Conservation (phyloP, 2,329 filamentous ascomycete species). For the Penicillium sp. region DNA sequence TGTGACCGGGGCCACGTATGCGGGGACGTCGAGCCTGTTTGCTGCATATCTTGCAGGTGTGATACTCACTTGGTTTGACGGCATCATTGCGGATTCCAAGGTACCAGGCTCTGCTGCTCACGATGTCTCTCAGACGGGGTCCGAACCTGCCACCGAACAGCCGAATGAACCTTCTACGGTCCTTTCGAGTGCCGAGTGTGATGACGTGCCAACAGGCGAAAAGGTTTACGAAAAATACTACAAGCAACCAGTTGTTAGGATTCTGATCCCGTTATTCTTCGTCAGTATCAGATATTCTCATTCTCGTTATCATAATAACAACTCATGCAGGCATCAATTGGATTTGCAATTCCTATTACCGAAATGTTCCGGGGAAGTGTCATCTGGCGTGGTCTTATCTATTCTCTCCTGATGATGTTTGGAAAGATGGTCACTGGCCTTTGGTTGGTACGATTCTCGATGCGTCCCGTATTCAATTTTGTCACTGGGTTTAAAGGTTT, state of each 20-base stretch:
- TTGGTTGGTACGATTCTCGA: conserved; percentile 56
- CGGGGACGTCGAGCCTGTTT: conserved; percentile 61
- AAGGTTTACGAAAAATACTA: conserved; percentile 54
- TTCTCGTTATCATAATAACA: too few relatives aligned
- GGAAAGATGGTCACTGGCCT: conserved; percentile 64
- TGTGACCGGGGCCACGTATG: conserved; percentile 56
- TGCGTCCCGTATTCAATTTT: conserved; percentile 13
- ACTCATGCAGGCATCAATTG: conserved; percentile 58
- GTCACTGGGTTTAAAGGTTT: conserved; percentile 6
- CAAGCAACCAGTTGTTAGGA: conserved; percentile 48
- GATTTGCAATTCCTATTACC: conserved; percentile 77
- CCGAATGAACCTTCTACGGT: background rate
- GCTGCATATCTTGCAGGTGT: conserved; percentile 63
- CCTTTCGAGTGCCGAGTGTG: too few relatives aligned
- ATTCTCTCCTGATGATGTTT: conserved; percentile 70
- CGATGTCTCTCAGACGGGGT: background rate
- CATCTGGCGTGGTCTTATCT: conserved; percentile 75
- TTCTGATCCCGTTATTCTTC: conserved; percentile 76
- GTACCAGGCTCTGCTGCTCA: background rate
- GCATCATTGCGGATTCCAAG: conserved; percentile 11
- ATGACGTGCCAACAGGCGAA: conserved; percentile 24
- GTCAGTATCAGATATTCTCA: conserved; percentile 46
- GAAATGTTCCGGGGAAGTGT: conserved; percentile 67
- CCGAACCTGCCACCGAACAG: background rate
- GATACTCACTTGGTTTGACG: conserved; percentile 56